Conservation (phyloP, 176 grass and related monocot species). For the Elymus sibiricus region DNA sequence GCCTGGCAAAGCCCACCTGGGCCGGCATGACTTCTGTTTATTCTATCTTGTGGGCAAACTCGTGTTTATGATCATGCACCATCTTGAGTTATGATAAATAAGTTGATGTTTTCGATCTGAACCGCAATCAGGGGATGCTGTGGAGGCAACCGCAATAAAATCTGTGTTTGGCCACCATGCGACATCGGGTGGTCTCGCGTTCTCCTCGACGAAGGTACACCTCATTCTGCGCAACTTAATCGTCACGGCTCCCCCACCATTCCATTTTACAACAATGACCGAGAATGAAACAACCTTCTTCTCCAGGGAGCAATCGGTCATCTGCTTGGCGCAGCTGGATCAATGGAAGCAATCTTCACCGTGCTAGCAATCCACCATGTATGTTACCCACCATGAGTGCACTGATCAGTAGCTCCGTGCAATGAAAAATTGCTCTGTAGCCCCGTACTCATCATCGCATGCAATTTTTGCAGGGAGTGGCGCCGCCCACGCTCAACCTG, state of each 20-base stretch:
- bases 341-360: conserved; percentile 86
- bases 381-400: neutral
- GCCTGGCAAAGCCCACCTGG: neutral
- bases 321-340: conserved; percentile 85
- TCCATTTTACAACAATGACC: neutral
- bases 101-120: neutral
- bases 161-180: conserved; percentile 69
- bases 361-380: conserved; percentile 83
- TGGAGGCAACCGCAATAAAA: conserved; percentile 75
- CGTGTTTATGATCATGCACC: neutral
- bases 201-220: conserved; percentile 89
- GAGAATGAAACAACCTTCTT: conserved; percentile 3
- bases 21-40: neutral
- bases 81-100: neutral
- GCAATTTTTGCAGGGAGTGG: conserved; percentile 45
- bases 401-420: neutral
- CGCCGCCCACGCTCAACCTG: conserved; percentile 77
- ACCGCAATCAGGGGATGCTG: conserved; percentile 63
- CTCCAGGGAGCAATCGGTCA: conserved; percentile 85
- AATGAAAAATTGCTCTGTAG: neutral
- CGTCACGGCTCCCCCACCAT: neutral
- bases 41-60: neutral
- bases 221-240: neutral
- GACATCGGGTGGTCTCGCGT: conserved; percentile 58
- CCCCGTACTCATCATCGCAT: neutral